Evolutionary conservation across 441 rosid genomes (phyloP), one percentile per base, ranked within the genome.

Genomic region (Omphalea diandra): DNA sequence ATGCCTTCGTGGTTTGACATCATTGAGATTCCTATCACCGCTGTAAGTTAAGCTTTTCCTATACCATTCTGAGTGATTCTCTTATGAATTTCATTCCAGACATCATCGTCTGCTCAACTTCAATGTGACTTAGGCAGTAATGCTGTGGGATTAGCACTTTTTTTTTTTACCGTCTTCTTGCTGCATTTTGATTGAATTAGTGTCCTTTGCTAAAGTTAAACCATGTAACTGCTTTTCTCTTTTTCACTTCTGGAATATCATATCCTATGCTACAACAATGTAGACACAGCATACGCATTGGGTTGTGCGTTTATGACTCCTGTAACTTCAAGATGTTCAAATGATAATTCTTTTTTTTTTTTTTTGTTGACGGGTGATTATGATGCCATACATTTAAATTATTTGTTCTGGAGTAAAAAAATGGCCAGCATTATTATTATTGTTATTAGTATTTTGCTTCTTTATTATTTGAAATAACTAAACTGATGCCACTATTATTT

Each of bases 1-100:
- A 93, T 90, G 95, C 95, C 97, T 60, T 90, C 97, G 43, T 93
- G 98, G 98, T 93, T 93, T 73, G 93, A 93, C 75, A 86, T 92
- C 71, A 91, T 75, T 62, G 96, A 92, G 91, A 87, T 93, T 71
- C 98, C 98, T 31, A 78, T 93, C 66, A 86, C 87, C 11, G 90
- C 88, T 68, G 98, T 92, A 83, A 87, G 84, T 73, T 32, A 44
- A 63, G 33, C 61, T 65, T 43, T 76, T 68, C 52, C 65, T 27
- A 3, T 40, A 3, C 40, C 40, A 64, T 60, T 40, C 58, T 29
- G 2, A 18, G 22, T 49, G n/a, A 29, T 63, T 70, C 54, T 65
- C 59, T 44, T 49, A 17, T 27, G 35, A 31, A 52, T 26, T 32
- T 65, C 33, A 32, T 7, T 64, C n/a, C 43, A 26, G 22, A 27